Evolutionary conservation across 2,329 filamentous ascomycete genomes (phyloP).

Genomic region (Cordyceps fumosorosea): DNA sequence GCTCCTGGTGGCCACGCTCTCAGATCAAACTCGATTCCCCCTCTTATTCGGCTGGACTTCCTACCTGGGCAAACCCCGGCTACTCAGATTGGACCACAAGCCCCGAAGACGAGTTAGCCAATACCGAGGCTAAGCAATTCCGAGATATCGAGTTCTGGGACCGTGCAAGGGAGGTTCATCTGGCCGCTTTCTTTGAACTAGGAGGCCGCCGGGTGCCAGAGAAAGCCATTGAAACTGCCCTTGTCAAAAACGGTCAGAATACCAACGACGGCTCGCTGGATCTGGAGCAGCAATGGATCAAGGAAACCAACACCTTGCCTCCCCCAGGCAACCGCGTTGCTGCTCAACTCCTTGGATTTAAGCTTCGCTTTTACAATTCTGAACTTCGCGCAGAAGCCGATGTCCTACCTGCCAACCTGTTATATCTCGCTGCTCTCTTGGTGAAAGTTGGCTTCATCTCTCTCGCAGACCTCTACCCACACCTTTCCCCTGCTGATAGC

Average conservation of each 20-base stretch:
- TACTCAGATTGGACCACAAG: slow-evolving; percentile 56
- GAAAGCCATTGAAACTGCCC: slow-evolving; percentile 42
- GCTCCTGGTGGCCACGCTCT: slow-evolving; percentile 92
- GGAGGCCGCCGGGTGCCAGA: slow-evolving; percentile 63
- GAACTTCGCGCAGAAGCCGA: slow-evolving; percentile 68
- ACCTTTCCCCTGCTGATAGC: slow-evolving; percentile 80
- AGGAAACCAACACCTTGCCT: slow-evolving; percentile 71
- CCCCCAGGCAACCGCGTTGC: slow-evolving; percentile 84
- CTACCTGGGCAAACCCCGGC: slow-evolving; percentile 74
- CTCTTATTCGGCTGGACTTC: slow-evolving; percentile 60
- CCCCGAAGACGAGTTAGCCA: slow-evolving; percentile 60
- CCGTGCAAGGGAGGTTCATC: slow-evolving; percentile 65
- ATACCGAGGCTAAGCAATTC: slow-evolving; percentile 48
- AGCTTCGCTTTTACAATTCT: slow-evolving; percentile 90
- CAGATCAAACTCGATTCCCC: slow-evolving; percentile 34
- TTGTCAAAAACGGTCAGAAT: slow-evolving; percentile 31
- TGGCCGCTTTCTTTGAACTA: slow-evolving; percentile 85
- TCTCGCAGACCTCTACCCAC: slow-evolving; percentile 80
- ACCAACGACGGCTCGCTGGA: slow-evolving; percentile 41
- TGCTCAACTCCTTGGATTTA: slow-evolving; percentile 93
- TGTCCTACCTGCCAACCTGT: slow-evolving; percentile 80
- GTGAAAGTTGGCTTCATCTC: slow-evolving; percentile 98
- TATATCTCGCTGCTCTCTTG: slow-evolving; percentile 83
- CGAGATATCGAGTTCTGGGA: slow-evolving; percentile 79
- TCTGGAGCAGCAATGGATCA: slow-evolving; percentile 67